Evolutionary conservation across 306 rosid species (phyloP).

Genomic region (Fragaria iinumae): DNA sequence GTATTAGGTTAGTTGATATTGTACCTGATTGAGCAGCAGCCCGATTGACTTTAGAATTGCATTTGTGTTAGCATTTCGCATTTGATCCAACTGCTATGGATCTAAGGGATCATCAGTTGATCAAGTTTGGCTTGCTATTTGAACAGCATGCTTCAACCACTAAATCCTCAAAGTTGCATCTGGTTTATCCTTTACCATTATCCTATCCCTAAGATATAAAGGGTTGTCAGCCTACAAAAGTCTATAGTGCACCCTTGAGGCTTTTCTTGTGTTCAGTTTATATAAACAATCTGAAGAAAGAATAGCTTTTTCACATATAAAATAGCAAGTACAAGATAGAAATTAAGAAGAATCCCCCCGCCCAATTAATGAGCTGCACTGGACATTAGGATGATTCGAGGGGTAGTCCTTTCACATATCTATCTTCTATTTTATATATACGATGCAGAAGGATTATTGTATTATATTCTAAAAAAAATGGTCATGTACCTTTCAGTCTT

Average conservation of each 20-base stretch:
- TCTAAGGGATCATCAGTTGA: not conserved
- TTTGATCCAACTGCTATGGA: not conserved
- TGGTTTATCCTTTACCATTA: not conserved
- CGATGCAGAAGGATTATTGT: too few relatives aligned
- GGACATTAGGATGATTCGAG: too few relatives aligned
- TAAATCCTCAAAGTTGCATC: not conserved
- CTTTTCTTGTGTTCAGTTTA: not conserved
- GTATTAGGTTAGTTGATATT: not conserved
- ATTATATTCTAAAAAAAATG: not conserved
- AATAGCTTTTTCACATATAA: not conserved
- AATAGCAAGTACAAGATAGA: too few relatives aligned
- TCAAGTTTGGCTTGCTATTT: not conserved
- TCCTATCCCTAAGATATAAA: not conserved
- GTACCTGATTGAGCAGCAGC: too few relatives aligned
- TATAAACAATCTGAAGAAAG: not conserved
- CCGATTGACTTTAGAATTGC: not conserved
- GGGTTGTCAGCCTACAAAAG: too few relatives aligned
- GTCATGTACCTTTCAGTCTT: not conserved
- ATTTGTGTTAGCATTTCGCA: not conserved
- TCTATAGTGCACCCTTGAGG: too few relatives aligned
- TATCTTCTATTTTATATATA: too few relatives aligned
- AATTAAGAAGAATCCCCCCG: too few relatives aligned
- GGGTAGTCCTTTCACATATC: too few relatives aligned
- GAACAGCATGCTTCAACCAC: not conserved
- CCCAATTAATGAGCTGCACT: too few relatives aligned